These are phyloP conservation scores for Malassezia arunalokei DNA, from an alignment of 1,284 basidiomycete genomes.

Conservation along the genomic window DNA sequence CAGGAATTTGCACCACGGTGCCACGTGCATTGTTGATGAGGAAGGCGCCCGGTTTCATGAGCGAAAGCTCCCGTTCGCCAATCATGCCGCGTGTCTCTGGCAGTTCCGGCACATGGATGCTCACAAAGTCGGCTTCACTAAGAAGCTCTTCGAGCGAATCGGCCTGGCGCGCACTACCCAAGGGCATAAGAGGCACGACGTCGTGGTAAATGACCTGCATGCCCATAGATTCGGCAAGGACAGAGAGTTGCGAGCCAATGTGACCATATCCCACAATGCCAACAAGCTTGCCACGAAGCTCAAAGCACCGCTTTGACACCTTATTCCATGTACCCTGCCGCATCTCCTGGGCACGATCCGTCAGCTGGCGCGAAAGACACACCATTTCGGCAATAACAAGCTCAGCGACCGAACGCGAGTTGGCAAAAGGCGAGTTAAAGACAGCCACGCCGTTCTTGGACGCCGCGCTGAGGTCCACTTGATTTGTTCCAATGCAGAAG, in stretches of 20 bases:
- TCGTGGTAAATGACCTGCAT: conserved; percentile 95
- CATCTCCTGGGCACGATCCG: conserved; percentile 79
- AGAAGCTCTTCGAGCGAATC: conserved; percentile 71
- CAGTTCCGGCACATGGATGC: conserved; percentile 90
- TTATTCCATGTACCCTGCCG: conserved; percentile 93
- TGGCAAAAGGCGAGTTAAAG: conserved; percentile 99
- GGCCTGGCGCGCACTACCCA: conserved; percentile 82
- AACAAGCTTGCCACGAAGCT: conserved; percentile 90
- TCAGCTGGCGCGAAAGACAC: conserved; percentile 82
- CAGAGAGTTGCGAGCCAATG: conserved; percentile 93
- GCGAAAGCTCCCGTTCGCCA: conserved; percentile 59
- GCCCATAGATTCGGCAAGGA: conserved; percentile 90
- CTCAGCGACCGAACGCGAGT: conserved; percentile 96
- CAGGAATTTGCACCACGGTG: conserved; percentile 84
- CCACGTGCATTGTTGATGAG: conserved; percentile 97
- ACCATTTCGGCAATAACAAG: conserved; percentile 91
- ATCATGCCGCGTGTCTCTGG: conserved; percentile 95
- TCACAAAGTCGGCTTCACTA: conserved; percentile 74
- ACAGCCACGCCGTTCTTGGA: conserved; percentile 84
- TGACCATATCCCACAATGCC: conserved; percentile 98
- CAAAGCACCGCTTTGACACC: conserved; percentile 95
- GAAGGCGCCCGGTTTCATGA: conserved; percentile 91
- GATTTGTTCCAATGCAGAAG: conserved; percentile 99
- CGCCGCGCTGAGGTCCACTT: conserved; percentile 79
- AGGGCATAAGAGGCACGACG: conserved; percentile 91